Percentiles rank a stretch among this genome's conserved stretches.
Conservation (phyloP, 768 basidiomycete genomes). For the Leccinellum luteum region DNA sequence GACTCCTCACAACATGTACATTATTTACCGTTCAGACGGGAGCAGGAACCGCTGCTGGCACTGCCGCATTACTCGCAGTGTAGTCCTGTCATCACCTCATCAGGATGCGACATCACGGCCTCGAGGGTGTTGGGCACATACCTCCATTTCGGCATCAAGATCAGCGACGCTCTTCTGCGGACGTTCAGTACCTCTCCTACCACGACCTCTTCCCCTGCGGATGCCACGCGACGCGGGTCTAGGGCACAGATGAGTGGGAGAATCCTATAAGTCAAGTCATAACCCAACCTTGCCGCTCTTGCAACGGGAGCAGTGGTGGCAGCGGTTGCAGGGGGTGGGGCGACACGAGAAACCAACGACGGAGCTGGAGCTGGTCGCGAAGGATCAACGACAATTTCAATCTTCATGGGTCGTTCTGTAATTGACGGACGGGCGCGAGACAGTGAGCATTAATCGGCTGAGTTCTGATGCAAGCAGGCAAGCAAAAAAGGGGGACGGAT, state of each 20-base stretch:
- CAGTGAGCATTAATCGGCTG: conserved; percentile 36
- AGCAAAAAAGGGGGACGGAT: conserved; percentile 44
- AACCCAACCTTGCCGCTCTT: conserved; percentile 37
- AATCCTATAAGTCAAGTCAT: neutral
- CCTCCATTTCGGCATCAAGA: conserved; percentile 98
- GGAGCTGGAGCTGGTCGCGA: conserved; percentile 57
- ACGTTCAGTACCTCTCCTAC: conserved; percentile 51
- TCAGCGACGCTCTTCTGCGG: conserved; percentile 82
- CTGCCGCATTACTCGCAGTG: conserved; percentile 49
- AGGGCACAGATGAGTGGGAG: conserved; percentile 9
- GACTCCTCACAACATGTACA: conserved; percentile 2
- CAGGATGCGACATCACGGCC: neutral
- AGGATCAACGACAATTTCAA: conserved; percentile 94
- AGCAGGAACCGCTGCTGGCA: conserved; percentile 48
- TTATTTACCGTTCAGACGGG: conserved; percentile 20
- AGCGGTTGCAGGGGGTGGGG: conserved; percentile 52
- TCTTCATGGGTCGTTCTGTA: conserved; percentile 96
- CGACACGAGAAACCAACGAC: conserved; percentile 81
- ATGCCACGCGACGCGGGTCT: conserved; percentile 39
- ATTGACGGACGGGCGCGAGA: conserved; percentile 34
- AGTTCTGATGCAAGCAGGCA: conserved; percentile 35
- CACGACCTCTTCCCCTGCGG: conserved; percentile 45
- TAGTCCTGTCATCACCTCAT: conserved; percentile 52
- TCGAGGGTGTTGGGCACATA: conserved; percentile 32
- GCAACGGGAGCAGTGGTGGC: conserved; percentile 18